phyloP scores from a whole-genome alignment of 148 eudicot genomes.

The Euryodendron excelsum region DNA sequence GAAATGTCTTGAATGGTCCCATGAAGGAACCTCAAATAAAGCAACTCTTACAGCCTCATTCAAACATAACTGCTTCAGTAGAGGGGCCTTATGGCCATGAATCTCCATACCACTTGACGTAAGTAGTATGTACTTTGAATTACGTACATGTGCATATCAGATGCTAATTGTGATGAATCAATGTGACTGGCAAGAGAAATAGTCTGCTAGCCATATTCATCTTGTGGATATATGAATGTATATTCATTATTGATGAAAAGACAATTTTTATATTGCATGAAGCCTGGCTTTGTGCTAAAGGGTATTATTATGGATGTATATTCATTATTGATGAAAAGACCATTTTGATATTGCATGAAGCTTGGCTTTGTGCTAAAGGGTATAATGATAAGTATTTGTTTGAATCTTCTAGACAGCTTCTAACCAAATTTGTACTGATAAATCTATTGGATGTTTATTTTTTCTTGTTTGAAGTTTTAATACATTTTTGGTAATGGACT shows the following conservation, averaged over 20 bases:
- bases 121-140: conserved; percentile 20
- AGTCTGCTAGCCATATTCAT: background rate
- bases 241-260: background rate
- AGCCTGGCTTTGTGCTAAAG: too few species aligned
- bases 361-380: background rate
- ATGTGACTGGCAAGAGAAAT: background rate
- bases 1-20: conserved; percentile 36
- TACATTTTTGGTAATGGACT: background rate
- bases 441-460: background rate
- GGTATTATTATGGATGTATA: background rate
- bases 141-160: background rate
- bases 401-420: too few species aligned
- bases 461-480: conserved; percentile 9
- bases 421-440: background rate
- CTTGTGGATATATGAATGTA: background rate
- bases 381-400: too few species aligned
- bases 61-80: conserved; percentile 60
- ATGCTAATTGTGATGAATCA: background rate
- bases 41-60: conserved; percentile 28
- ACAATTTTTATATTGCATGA: background rate
- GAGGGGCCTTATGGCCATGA: conserved; percentile 96
- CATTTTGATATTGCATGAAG: too few species aligned
- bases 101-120: conserved; percentile 76
- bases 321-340: background rate
- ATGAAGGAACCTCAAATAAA: conserved; percentile 29